Conservation (phyloP, 2,329 filamentous ascomycete genomes). For the Coniochaeta ligniaria region DNA sequence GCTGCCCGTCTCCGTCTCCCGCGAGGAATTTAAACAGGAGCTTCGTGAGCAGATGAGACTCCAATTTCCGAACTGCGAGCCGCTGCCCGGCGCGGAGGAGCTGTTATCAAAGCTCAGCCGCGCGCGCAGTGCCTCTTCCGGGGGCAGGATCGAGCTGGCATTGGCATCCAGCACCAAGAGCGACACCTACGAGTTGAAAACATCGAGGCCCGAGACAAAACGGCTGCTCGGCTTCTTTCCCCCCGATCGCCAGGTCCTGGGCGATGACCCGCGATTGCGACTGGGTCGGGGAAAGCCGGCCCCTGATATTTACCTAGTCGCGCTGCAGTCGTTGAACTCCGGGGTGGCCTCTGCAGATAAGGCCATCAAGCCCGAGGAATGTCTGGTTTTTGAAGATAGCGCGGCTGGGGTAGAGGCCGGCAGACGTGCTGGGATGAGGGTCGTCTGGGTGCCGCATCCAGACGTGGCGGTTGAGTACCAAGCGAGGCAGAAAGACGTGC, state of each 20-base stretch:
- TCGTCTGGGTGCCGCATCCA: slow-evolving; percentile 84
- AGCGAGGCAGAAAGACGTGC: slow-evolving; percentile 70
- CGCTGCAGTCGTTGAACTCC: slow-evolving; percentile 76
- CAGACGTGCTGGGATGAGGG: slow-evolving; percentile 86
- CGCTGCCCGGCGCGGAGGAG: slow-evolving; percentile 69
- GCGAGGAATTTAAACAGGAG: slow-evolving; percentile 56
- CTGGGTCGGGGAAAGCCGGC: slow-evolving; percentile 81
- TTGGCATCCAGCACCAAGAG: slow-evolving; percentile 74
- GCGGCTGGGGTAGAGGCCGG: slow-evolving; percentile 90
- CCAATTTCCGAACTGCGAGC: slow-evolving; percentile 66
- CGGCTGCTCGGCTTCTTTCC: slow-evolving; percentile 61
- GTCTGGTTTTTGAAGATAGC: slow-evolving; percentile 92
- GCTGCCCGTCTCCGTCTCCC: slow-evolving; percentile 69
- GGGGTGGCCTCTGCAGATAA: slow-evolving; percentile 55
- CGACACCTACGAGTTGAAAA: slow-evolving; percentile 72
- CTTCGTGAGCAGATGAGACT: slow-evolving; percentile 58
- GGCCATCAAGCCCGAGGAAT: slow-evolving; percentile 72
- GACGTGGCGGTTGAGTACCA: slow-evolving; percentile 68
- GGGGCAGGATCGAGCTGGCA: slow-evolving; percentile 62
- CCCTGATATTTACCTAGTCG: slow-evolving; percentile 89
- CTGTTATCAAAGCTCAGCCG: slow-evolving; percentile 44
- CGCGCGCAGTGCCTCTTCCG: slow-evolving; percentile 11
- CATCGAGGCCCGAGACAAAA: slow-evolving; percentile 39
- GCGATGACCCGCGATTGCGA: slow-evolving; percentile 75
- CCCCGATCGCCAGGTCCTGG: slow-evolving; percentile 64